Conservation (phyloP, 352 stramenopile genomes). For the Pythium chondricola region DNA sequence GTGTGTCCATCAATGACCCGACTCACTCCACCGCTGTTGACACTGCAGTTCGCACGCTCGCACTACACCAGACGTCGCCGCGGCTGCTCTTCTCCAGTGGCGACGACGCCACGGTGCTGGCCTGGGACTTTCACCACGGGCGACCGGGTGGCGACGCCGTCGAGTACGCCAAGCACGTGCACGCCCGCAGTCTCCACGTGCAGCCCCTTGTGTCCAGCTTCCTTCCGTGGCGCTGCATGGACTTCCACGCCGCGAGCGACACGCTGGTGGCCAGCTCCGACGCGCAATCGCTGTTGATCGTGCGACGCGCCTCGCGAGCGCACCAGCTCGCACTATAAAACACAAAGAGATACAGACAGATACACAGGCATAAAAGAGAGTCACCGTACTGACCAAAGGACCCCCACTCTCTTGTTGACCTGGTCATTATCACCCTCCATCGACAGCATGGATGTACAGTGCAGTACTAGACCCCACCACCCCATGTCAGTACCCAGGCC, state of each 20-base stretch:
- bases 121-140: conserved; percentile 70
- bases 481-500: too few relatives aligned
- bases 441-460: too few relatives aligned
- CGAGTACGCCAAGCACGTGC: conserved; percentile 44
- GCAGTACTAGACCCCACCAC: too few relatives aligned
- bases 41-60: conserved; percentile 57
- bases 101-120: conserved; percentile 56
- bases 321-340: conserved; percentile 12
- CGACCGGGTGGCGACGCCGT: conserved; percentile 36
- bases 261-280: conserved; percentile 71
- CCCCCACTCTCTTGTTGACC: too few relatives aligned
- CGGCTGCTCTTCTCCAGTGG: conserved; percentile 59
- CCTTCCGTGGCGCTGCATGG: conserved; percentile 60
- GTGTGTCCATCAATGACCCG: too few relatives aligned
- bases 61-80: conserved; percentile 54
- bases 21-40: too few relatives aligned
- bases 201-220: conserved; percentile 30
- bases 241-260: conserved; percentile 66
- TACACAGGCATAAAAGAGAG: background rate
- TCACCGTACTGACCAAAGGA: too few relatives aligned
- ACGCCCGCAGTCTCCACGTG: conserved; percentile 27
- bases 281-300: conserved; percentile 62
- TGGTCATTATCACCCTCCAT: too few relatives aligned
- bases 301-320: conserved; percentile 50
- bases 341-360: too few relatives aligned